Conservation (phyloP, 805 yeast species). For the Isabelozyma rhagii region DNA sequence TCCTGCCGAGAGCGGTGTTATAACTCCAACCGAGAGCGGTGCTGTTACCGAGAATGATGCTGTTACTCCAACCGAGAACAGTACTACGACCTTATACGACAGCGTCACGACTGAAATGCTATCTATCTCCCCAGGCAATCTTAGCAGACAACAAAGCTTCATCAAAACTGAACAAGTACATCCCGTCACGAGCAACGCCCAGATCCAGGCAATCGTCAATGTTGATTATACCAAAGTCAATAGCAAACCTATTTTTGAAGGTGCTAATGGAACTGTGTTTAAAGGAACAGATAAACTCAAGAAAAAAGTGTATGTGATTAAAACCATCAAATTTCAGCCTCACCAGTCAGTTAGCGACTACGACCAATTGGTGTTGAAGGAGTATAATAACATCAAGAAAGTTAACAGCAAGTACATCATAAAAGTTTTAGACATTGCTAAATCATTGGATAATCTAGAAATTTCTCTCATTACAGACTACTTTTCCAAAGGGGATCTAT, state of each 20-base stretch:
- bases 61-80: too few relatives aligned
- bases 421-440: slow-evolving; percentile 22
- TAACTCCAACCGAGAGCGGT: too few relatives aligned
- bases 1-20: too few relatives aligned
- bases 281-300: slow-evolving; percentile 25
- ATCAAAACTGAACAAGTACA: not conserved
- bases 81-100: too few relatives aligned
- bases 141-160: not conserved
- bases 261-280: slow-evolving; percentile 38
- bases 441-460: slow-evolving; percentile 9
- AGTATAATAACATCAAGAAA: slow-evolving; percentile 23
- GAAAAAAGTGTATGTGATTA: slow-evolving; percentile 23
- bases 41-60: not conserved
- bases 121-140: not conserved
- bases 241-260: slow-evolving; percentile 36
- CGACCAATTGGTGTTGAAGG: slow-evolving; percentile 21
- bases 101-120: not conserved
- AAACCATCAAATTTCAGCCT: slow-evolving; percentile 22
- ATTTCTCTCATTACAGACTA: slow-evolving; percentile 40
- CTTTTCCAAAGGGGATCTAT: slow-evolving; percentile 47
- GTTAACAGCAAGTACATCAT: slow-evolving; percentile 27
- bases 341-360: slow-evolving; percentile 8
- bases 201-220: slow-evolving; percentile 11
- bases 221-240: slow-evolving; percentile 20
- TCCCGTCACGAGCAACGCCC: not conserved